Base-by-base conservation (phyloP, 768 basidiomycete genomes). In the Holtermanniella nyarrowii region DNA sequence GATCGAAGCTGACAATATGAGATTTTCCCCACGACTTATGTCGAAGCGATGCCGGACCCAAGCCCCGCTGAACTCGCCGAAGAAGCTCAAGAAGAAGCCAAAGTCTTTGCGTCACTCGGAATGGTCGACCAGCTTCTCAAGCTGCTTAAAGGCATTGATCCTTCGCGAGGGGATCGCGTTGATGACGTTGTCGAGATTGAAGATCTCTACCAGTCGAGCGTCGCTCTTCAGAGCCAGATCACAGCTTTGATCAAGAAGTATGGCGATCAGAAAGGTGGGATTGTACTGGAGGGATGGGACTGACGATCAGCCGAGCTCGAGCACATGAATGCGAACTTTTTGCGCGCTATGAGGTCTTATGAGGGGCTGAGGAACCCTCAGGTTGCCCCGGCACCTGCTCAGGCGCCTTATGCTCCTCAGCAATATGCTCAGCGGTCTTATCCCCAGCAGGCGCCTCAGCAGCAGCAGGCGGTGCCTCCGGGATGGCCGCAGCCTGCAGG, bases 201-300 rank as follows among this genome's bases (percentile, higher is more conserved):
- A 83, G 89, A 95, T 69, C 69, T 96, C 46, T 96, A 97, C 72
- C 80, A 89, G 41, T 81, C 82, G 21, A 84, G 85, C 62, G 90
- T 97, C 83, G 78, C 83, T 3, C 72, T 95, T 39, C 78, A 91
- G 42, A 90, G 90, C 5, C 91, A 89, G 77, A 93, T 97, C 57
- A 90, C 95, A 55, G 89, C 90, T 65, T 73, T 97, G 49, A 95
- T 96, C 56, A 89, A 95, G 69, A 95, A 90, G 75, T 96, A 96
- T 66, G 89, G 85, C 61, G 89, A 93, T 75, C 95, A 96, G 74
- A 78, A 89, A 73, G 79, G 77, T 80, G 49, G 48, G 41, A 5
- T n/a, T 16, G 56, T 45, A 0, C 31, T 49, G 44, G 3, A 23
- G n/a, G n/a, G 26, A 20, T 22, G 1, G 18, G 5, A 24, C 14